These are phyloP conservation scores for Paradendryphiella salina DNA, from an alignment of 2,329 filamentous ascomycete species.

Conservation along the genomic window DNA sequence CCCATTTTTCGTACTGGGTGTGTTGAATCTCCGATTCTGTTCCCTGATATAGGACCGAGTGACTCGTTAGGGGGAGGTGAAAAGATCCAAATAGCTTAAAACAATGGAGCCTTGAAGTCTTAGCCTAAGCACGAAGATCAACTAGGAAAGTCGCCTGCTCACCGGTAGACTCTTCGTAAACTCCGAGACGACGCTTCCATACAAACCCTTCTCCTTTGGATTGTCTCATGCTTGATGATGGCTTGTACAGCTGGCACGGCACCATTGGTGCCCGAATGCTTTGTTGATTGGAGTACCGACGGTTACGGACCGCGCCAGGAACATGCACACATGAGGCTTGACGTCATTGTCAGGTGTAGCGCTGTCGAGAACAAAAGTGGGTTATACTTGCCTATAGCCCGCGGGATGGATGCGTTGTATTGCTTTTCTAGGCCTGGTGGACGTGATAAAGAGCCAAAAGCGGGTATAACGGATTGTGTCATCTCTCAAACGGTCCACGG, in stretches of 20 bases:
- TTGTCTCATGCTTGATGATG: slow-evolving; percentile 37
- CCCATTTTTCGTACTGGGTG: slow-evolving; percentile 24
- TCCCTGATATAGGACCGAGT: slow-evolving; percentile 16
- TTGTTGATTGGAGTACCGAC: slow-evolving; percentile 28
- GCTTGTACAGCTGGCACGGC: slow-evolving; percentile 43
- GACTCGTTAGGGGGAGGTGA: slow-evolving; percentile 25
- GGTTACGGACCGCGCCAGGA: slow-evolving; percentile 35
- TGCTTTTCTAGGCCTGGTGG: slow-evolving; percentile 16
- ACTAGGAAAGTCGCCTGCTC: slow-evolving; percentile 26
- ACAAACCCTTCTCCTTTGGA: slow-evolving; percentile 18
- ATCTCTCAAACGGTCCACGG: slow-evolving; percentile 4
- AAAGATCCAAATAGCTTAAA: slow-evolving; percentile 8
- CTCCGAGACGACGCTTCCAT: slow-evolving; percentile 15
- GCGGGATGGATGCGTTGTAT: slow-evolving; percentile 11
- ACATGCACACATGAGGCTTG: slow-evolving; percentile 26
- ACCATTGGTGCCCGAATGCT: slow-evolving; percentile 35
- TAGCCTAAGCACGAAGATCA: slow-evolving; percentile 18
- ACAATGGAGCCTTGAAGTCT: slow-evolving; percentile 8
- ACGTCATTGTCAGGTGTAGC: slow-evolving; percentile 26
- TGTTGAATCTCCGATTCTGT: slow-evolving; percentile 13
- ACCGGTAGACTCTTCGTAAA: slow-evolving; percentile 15
- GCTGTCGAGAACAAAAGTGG: slow-evolving; percentile 4
- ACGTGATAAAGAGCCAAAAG: slow-evolving; percentile 9
- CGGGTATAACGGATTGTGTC: slow-evolving; percentile 8
- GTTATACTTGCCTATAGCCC: slow-evolving; percentile 16